Base-by-base conservation (phyloP, 179 eudicot genomes). In the Beta corolliflora region DNA sequence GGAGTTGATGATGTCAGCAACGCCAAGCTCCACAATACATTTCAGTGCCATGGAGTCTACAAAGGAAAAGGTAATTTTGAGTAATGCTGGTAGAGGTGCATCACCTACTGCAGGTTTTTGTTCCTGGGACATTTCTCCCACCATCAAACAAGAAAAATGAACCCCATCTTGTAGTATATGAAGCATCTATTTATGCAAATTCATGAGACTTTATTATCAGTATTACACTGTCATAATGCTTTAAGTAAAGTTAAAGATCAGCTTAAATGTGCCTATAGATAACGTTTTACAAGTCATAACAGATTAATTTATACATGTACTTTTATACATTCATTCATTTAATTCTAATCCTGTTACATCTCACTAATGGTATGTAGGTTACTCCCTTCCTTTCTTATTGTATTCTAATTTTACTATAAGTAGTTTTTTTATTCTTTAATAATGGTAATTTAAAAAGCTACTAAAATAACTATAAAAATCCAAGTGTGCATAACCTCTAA, bases 41-140 rank as follows among this genome's bases (percentile, higher is more conserved):
- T 86, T 86, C 2, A 86, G 82, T 2, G 88, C 84, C 84, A 86
- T 81, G 77, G 86, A 82, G 41, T 86, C 86, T 1, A 68, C 82
- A 55, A 75, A 75, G 18, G 79, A 84, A 56, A 70, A 80, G 5
- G 81, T 71, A 41, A 59, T 56, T 45, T 55, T 77, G 69, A 84
- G 77, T 64, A 84, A 64, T 13, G 78, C 73, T 54, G 77, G 78
- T n/a, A 84, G 48, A 10, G 77, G 55, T 76, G 66, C 83, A 54
- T 70, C 41, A 44, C 61, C 66, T 4, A 64, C 41, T 13, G 59
- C 58, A 29, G 12, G 69, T 29, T 75, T 79, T 50, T 71, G 64
- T 16, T 79, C 76, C 44, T 83, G 79, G 15, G 79, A 83, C 82
- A 83, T 83, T 53, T 12, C 12, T 21, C 48, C 8, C 8, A 6